Base-by-base conservation (phyloP, 768 basidiomycete species). In the Russula earlei region DNA sequence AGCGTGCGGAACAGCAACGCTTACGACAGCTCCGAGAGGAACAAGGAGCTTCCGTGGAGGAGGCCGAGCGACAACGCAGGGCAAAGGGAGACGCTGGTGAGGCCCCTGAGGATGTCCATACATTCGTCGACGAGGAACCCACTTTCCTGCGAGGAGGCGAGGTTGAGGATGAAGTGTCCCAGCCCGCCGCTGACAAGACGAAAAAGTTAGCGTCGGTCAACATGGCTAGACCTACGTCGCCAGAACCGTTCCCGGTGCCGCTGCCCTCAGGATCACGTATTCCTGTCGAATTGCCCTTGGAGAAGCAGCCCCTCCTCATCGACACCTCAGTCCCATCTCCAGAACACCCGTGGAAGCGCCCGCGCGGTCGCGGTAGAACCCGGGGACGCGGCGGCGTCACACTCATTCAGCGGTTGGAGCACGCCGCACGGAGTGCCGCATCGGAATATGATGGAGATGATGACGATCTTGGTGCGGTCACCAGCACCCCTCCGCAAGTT, bases 301-400 rank as follows among this genome's bases (percentile, higher is more conserved):
- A 70, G 33, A 82, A 80, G 65, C 82, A 82, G 42, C 24, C 69
- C 11, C 72, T 88, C 19, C 83, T 84, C 43, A 86, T 87, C 68
- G 83, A 82, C 67, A 85, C 86, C 0, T 69, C 77, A 20, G 65
- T 77, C 11, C 64, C 75, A 1, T 69, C 73, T 47, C 66, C 72
- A 25, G 70, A 77, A 43, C 67, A 73, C 25, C 63, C 69, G 53
- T 79, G 73, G 60, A 78, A 73, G 40, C 81, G 86, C 27, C 88
- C 89, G n/a, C n/a, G 60, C 19, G 57, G 57, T 17, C 60, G 60
- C n/a, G 60, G 60, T 12, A 49, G 62, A 17, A 36, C 44, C 27
- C 50, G 59, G 19, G 62, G 41, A 27, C 62, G 59, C 27, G 59
- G 62, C 4, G 55, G 62, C 5, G 33, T 56, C 49, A 55, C 62